These are phyloP conservation scores for Alternaria conjuncta DNA, from an alignment of 2,329 filamentous ascomycete genomes.

Conservation along the genomic window DNA sequence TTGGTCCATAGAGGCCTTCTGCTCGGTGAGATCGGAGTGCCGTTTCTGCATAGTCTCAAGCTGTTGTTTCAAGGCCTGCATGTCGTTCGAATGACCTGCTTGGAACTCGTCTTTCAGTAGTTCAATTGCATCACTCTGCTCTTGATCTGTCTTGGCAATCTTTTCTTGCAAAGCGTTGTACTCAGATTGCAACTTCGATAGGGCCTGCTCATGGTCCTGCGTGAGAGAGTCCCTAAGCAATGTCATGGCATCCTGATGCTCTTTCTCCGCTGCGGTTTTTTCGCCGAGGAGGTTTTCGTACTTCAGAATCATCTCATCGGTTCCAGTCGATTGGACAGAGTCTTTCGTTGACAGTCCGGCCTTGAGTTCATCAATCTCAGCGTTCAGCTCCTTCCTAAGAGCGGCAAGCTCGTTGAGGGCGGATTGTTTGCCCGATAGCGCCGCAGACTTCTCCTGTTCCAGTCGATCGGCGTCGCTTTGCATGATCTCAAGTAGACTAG, in stretches of 20 bases:
- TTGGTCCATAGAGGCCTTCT: constrained; percentile 36
- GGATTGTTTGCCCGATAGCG: constrained; percentile 30
- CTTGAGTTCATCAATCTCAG: constrained; percentile 28
- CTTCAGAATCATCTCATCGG: constrained; percentile 30
- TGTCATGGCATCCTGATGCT: constrained; percentile 36
- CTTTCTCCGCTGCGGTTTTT: constrained; percentile 33
- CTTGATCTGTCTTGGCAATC: constrained; percentile 33
- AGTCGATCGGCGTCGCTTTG: constrained; percentile 32
- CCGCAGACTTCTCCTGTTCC: constrained; percentile 37
- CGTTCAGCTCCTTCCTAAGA: constrained; percentile 30
- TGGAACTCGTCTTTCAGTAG: constrained; percentile 38
- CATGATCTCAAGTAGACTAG: constrained; percentile 36
- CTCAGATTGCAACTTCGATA: constrained; percentile 34
- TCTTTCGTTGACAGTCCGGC: no score
- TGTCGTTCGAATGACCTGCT: constrained; percentile 36
- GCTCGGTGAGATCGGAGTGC: constrained; percentile 35
- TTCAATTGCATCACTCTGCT: constrained; percentile 41
- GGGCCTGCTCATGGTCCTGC: constrained; percentile 32
- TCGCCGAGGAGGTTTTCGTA: constrained; percentile 38
- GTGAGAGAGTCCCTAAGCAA: constrained; percentile 35
- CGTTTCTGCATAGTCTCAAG: constrained; percentile 36
- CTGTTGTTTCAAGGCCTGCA: constrained; percentile 30
- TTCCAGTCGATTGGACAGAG: constrained; percentile 18
- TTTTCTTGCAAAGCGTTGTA: constrained; percentile 30
- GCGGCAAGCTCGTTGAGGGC: constrained; percentile 33